Evolutionary conservation across 2,329 filamentous ascomycete genomes (phyloP).

Genomic region (Alternaria hordeiaustralica): DNA sequence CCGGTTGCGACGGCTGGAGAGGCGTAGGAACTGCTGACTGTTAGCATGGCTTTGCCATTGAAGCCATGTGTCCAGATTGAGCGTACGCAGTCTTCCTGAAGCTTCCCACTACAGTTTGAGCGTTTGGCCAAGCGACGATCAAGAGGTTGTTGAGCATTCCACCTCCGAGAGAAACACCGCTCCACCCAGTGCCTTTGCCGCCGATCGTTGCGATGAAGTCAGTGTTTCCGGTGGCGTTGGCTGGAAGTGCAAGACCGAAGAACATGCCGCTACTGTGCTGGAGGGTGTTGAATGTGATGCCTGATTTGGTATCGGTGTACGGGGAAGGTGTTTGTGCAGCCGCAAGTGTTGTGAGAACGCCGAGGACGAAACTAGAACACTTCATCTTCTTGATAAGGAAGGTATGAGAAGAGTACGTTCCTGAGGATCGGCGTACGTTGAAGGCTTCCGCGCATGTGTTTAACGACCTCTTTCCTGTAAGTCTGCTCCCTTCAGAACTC

Average conservation of each 20-base stretch:
- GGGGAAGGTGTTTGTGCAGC: neutral
- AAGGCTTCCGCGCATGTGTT: neutral
- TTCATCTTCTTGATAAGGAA: neutral
- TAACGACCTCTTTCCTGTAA: neutral
- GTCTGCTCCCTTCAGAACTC: neutral
- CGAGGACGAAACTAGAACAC: neutral
- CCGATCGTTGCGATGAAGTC: neutral
- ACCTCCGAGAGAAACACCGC: neutral
- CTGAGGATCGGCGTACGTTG: fast-evolving
- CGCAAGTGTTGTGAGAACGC: neutral
- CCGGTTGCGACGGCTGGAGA: neutral
- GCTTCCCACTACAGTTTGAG: neutral
- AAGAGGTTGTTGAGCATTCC: neutral
- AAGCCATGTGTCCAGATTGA: fast-evolving
- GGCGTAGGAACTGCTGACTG: neutral
- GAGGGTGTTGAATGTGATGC: neutral
- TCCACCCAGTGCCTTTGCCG: neutral
- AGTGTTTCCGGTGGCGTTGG: neutral
- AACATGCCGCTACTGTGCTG: neutral
- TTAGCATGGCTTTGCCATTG: neutral
- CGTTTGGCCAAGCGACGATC: neutral
- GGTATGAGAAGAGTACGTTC: neutral
- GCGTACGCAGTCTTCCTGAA: neutral
- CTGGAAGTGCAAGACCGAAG: neutral
- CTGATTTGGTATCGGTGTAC: neutral